Percentiles rank a stretch among this genome's conserved stretches.
These are phyloP conservation scores for Mycena floridula DNA, from an alignment of 768 basidiomycete genomes.

Conservation along the genomic window DNA sequence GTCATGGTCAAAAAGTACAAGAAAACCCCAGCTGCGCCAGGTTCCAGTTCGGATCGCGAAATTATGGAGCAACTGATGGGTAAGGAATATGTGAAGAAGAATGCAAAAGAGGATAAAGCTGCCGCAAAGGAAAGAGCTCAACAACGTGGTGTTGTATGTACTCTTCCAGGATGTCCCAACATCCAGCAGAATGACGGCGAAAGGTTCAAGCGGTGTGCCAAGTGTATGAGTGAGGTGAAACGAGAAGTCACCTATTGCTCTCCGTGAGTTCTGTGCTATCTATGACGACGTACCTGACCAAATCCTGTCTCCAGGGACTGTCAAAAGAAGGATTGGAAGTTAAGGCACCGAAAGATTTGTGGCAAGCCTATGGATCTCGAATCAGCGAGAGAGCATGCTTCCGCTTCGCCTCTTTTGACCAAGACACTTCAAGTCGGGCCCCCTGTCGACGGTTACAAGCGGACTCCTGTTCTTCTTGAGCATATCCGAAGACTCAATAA, in stretches of 20 bases:
- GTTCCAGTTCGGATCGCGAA: neutral
- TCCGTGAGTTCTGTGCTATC: constrained; percentile 3
- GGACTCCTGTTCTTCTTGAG: neutral
- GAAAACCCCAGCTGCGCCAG: neutral
- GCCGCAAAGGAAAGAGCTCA: constrained; percentile 7
- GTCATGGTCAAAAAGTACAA: constrained; percentile 3
- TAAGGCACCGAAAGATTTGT: constrained; percentile 11
- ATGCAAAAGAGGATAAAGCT: constrained; percentile 5
- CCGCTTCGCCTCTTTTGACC: neutral
- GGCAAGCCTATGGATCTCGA: constrained; percentile 12
- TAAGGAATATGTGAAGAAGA: constrained; percentile 3
- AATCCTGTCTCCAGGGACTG: constrained; percentile 7
- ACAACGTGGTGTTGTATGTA: too few species aligned
- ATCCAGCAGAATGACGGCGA: neutral
- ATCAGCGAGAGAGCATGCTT: constrained; percentile 2
- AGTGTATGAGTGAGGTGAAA: constrained; percentile 7
- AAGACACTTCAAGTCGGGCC: neutral
- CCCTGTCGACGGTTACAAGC: neutral
- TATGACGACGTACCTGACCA: too few species aligned
- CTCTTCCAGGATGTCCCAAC: too few species aligned
- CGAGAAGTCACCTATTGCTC: constrained; percentile 12
- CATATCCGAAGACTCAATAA: neutral
- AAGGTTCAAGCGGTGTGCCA: constrained; percentile 9
- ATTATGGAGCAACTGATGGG: neutral
- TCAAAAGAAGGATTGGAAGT: constrained; percentile 13